Base-by-base conservation (phyloP, 1,284 basidiomycete genomes). In the Veloboletus limbatus region DNA sequence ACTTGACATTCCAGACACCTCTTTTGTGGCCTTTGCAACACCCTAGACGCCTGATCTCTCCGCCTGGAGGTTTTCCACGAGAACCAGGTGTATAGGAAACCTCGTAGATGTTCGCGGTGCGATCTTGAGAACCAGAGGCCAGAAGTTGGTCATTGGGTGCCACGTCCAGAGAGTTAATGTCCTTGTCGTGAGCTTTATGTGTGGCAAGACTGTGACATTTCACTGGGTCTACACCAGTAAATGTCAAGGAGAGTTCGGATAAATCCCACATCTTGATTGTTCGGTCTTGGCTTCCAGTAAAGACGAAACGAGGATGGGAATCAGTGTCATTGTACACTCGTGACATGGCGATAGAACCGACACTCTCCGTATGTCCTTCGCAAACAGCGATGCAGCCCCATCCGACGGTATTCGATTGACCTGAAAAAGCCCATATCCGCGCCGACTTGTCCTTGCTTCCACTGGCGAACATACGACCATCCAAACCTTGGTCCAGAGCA, bases 251-350 rank as follows among this genome's bases (percentile, higher is more conserved):
- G 5, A 89, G 68, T 20, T 59, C 60, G 1, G 81, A 75, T 13
- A 97, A 68, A 68, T 99, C 95, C 97, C 97, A 99, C 80, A 99
- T 86, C 69, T 99, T 99, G 67, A 97, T 88, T 3, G 97, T 99
- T 24, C 92, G 83, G 66, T 99, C 97, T 69, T 98, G 95, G 60
- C 88, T 92, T 16, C 94, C 97, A 5, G 94, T 97, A 60, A 96
- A 88, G 74, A 95, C 76, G 69, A 96, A 94, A 22, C 71, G 72
- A 31, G 69, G 69, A 37, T 62, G 58, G 60, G 63, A 22, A 36
- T 56, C 55, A 16, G 33, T 21, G 21, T 64, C 51, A 22, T 34
- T 38, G 37, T 58, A 51, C 50, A 57, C 58, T 17, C 81, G 75
- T 16, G 89, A 82, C 61, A 98, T 75, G 2, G 89, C 86, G 32